Evolutionary conservation across 148 eudicot genomes (phyloP).

Genomic region (Chenopodium suecicum): DNA sequence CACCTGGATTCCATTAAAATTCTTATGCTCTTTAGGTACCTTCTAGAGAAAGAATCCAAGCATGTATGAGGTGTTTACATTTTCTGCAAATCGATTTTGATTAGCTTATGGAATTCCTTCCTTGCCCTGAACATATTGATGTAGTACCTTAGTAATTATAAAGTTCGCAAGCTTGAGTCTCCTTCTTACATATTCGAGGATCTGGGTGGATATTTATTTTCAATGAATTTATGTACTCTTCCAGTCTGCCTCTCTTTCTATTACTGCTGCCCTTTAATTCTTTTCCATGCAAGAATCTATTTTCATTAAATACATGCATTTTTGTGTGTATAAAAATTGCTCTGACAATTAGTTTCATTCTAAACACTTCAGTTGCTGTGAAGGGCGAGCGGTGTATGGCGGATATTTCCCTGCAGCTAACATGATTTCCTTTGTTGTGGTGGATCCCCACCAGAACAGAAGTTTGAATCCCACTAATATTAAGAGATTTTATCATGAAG

Average conservation of each 20-base stretch:
- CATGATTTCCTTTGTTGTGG: constrained; percentile 68
- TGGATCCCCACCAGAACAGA: constrained; percentile 80
- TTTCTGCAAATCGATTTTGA: neutral
- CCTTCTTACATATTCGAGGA: neutral
- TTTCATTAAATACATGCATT: neutral
- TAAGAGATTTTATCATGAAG: constrained; percentile 83
- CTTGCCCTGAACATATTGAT: neutral
- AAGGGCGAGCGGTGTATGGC: constrained; percentile 77
- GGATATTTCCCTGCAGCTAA: constrained; percentile 80
- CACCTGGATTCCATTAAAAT: neutral
- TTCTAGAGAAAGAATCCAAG: neutral
- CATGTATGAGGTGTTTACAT: neutral
- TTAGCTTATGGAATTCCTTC: neutral
- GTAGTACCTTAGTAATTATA: neutral
- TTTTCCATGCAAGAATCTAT: neutral
- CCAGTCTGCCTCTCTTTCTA: neutral
- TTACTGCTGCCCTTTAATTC: neutral
- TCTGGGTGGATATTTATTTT: neutral
- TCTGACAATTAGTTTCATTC: constrained; percentile 6
- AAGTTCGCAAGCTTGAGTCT: neutral
- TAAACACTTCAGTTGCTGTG: constrained; percentile 60
- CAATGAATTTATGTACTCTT: neutral
- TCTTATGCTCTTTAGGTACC: neutral
- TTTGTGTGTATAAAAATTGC: neutral
- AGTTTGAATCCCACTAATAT: constrained; percentile 65